Evolutionary conservation across 2,329 filamentous ascomycete species (phyloP).

Genomic region (Botrytis tulipae): DNA sequence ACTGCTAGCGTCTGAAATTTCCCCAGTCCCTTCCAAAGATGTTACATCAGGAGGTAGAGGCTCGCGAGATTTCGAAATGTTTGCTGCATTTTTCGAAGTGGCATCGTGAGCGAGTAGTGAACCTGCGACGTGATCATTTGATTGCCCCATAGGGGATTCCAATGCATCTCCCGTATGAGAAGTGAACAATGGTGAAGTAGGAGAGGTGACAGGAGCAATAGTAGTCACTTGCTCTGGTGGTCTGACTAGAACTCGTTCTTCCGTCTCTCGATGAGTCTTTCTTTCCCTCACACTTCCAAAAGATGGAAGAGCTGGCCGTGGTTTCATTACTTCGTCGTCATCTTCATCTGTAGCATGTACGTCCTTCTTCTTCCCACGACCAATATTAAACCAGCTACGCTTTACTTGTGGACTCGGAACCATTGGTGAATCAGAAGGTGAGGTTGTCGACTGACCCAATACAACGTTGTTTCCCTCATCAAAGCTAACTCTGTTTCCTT

Average conservation of each 20-base stretch:
- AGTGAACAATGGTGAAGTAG: conserved; percentile 34
- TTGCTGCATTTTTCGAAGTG: conserved; percentile 52
- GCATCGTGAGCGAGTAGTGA: conserved; percentile 55
- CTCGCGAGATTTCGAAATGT: conserved; percentile 57
- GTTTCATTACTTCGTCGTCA: conserved; percentile 69
- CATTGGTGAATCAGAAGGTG: conserved; percentile 44
- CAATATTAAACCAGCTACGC: conserved; percentile 54
- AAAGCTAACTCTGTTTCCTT: conserved; percentile 73
- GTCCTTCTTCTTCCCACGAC: conserved; percentile 52
- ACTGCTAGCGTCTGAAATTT: conserved; percentile 55
- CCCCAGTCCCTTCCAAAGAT: conserved; percentile 63
- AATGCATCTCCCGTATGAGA: conserved; percentile 27
- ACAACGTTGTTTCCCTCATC: conserved; percentile 58
- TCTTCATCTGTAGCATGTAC: conserved; percentile 51
- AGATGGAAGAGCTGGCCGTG: conserved; percentile 68
- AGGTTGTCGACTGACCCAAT: conserved; percentile 48
- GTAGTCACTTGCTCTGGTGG: conserved; percentile 45
- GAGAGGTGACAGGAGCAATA: conserved; percentile 6
- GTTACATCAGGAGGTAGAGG: conserved; percentile 71
- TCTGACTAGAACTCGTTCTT: conserved; percentile 58
- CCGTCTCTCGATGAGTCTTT: conserved; percentile 52
- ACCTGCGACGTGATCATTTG: conserved; percentile 60
- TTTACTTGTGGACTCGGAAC: conserved; percentile 44
- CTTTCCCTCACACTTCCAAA: conserved; percentile 73
- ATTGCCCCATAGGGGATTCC: conserved; percentile 41